Base-by-base conservation (phyloP, 2,329 filamentous ascomycete genomes). In the Fusarium irregulare region DNA sequence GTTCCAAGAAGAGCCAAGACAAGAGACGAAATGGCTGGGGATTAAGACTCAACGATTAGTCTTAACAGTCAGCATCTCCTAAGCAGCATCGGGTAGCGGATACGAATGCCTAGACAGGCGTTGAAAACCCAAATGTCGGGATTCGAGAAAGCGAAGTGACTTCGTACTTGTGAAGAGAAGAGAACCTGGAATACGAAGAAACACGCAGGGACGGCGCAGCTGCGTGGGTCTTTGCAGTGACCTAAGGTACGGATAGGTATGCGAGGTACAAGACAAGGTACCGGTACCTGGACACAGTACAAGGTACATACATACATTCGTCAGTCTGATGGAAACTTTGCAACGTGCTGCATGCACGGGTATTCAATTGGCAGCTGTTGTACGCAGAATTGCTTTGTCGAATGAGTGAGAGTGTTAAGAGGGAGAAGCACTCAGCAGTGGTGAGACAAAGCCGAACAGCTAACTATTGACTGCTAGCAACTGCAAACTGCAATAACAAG, bases 141-240 rank as follows among this genome's bases (percentile, higher is more conserved):
- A 25, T 51, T 46, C 18, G 50, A 60, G 56, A 67, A 53, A 62
- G 51, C 45, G 28, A 49, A 63, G 51, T 54, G 34, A 61, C 60
- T 68, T 69, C 50, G 66, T 69, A 48, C 60, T 32, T 56, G 54
- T 30, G 41, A 46, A 44, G 49, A 58, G 42, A 46, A 44, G 47
- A 56, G 51, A 70, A 51, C 32, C 49, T 51, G 32, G 49, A 51
- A 74, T 75, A 74, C 72, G 72, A 74, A 74, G 68, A 61, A 60
- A 60, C 68, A 68, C 62, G 70, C 72, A 74, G 70, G 72, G 65
- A 56, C 64, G 65, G 71, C 50, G 60, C 60, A 71, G 64, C 61
- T 62, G 56, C 70, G 59, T 73, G 72, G 62, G 70, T 66, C 71
- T 64, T 51, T 51, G 48, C 34, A n/a, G 34, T n/a, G 30, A 72